These are phyloP conservation scores for Phytophthora pini DNA, from an alignment of 352 stramenopile species.

Conservation along the genomic window DNA sequence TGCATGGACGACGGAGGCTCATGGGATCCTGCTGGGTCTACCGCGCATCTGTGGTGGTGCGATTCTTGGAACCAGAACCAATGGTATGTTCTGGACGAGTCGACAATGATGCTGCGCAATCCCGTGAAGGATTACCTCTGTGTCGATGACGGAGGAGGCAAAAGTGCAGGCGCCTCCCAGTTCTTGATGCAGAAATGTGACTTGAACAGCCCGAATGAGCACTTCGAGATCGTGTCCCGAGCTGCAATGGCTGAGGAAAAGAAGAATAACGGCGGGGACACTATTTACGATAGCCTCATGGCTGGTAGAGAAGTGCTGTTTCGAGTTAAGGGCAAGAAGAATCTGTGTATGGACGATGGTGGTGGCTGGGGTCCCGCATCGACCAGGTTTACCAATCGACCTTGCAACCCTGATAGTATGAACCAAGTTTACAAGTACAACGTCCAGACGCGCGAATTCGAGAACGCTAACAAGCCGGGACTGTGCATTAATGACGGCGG, in stretches of 20 bases:
- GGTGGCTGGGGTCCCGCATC: slow-evolving; percentile 22
- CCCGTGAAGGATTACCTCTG: slow-evolving; percentile 43
- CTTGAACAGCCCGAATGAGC: slow-evolving; percentile 25
- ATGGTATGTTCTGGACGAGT: slow-evolving; percentile 32
- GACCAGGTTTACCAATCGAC: slow-evolving; percentile 22
- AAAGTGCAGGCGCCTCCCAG: slow-evolving; percentile 3
- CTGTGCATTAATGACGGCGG: slow-evolving; percentile 32
- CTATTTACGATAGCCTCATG: slow-evolving; percentile 14
- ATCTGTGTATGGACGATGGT: slow-evolving; percentile 45
- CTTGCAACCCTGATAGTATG: slow-evolving; percentile 29
- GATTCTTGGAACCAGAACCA: slow-evolving; percentile 36
- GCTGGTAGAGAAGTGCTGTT: slow-evolving; percentile 34
- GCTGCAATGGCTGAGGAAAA: slow-evolving; percentile 11
- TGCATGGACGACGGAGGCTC: slow-evolving; percentile 29
- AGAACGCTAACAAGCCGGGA: slow-evolving; percentile 29
- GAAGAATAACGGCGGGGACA: slow-evolving; percentile 13
- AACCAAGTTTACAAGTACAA: slow-evolving; percentile 41
- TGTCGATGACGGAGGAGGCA: slow-evolving; percentile 39
- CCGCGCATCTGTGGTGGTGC: slow-evolving; percentile 26
- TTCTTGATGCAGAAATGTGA: slow-evolving; percentile 28
- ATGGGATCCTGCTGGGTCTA: slow-evolving; percentile 10
- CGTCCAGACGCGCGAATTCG: slow-evolving; percentile 17
- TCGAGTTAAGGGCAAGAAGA: slow-evolving; percentile 27
- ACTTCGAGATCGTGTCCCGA: slow-evolving; percentile 28
- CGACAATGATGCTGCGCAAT: slow-evolving; percentile 40